Evolutionary conservation across 805 yeast species (phyloP).

Genomic region (Zygoascus ofunaensis): DNA sequence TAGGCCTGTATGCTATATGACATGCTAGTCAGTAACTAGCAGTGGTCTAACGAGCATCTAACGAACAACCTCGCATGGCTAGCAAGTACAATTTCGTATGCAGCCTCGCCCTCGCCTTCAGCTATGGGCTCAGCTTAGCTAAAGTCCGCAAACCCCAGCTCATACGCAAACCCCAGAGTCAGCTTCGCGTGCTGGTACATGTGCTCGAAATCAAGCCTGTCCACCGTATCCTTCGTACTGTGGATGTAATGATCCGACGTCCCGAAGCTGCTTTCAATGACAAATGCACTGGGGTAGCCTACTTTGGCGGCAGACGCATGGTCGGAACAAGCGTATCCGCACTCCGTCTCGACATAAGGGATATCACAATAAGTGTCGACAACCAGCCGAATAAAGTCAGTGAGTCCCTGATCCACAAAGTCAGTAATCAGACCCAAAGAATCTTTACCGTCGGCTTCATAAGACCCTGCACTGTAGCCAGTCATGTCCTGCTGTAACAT

Average conservation of each 20-base stretch:
- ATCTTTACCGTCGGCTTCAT: slow-evolving; percentile 44
- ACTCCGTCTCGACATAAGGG: slow-evolving; percentile 61
- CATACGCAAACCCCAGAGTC: slow-evolving; percentile 63
- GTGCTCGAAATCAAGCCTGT: slow-evolving; percentile 67
- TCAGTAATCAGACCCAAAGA: slow-evolving; percentile 77
- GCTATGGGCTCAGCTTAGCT: no score
- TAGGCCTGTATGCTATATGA: no score
- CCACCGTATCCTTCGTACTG: slow-evolving; percentile 69
- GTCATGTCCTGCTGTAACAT: slow-evolving; percentile 96
- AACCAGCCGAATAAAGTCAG: slow-evolving; percentile 51
- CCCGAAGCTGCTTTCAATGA: slow-evolving; percentile 65
- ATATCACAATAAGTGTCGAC: slow-evolving; percentile 56
- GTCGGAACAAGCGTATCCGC: slow-evolving; percentile 93
- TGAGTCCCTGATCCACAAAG: slow-evolving; percentile 47
- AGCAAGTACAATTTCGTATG: no score
- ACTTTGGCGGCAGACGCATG: slow-evolving; percentile 76
- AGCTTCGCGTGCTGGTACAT: slow-evolving; percentile 73
- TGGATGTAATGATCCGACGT: slow-evolving; percentile 65
- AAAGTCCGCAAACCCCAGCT: slow-evolving; percentile 42
- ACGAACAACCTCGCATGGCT: no score
- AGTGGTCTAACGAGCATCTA: no score
- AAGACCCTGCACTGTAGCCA: slow-evolving; percentile 53
- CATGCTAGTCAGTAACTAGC: no score
- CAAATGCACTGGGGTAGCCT: slow-evolving; percentile 80
- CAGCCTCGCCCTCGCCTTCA: no score